Evolutionary conservation across 352 stramenopile genomes (phyloP), one percentile per base, ranked within the genome.

Genomic region (Phytophthora aleatoria): DNA sequence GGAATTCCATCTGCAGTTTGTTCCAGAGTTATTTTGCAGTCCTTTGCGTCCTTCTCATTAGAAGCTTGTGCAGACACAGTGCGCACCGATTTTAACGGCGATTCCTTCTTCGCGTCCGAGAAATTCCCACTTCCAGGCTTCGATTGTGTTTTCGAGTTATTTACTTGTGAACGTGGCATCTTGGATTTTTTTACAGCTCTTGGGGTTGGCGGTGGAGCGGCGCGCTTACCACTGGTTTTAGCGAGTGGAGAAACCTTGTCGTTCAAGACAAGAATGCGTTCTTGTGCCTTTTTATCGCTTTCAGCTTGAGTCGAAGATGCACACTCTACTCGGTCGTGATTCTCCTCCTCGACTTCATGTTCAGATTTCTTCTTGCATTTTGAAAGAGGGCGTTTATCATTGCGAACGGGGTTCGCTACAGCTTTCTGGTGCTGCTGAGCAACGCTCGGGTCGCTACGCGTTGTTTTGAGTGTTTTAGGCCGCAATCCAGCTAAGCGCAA

Each of bases 1-100:
- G 41, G 11, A 15, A 63, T 69, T 27, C 20, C 55, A 11, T 44
- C 39, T 24, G 11, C 44, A 16, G n/a, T 20, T 42, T 38, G 41
- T 41, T 35, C 5, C 3, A 41, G 35, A 16, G 35, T 41, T 5
- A 41, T 41, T 41, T 41, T 41, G 12, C 2, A 5, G 35, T 3
- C 5, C 5, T 41, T 41, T 16, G 35, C 12, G 8, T n/a, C 12
- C 35, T 41, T n/a, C 12, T 16, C 12, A 41, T 36, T 36, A 12
- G 31, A 8, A 36, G 28, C 13, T 50, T 35, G 24, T 28, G 5
- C 15, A 33, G 24, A 20, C 30, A 47, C 28, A 5, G 3, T 20
- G 15, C 12, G 36, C 4, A 43, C 35, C n/a, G 16, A 26, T 15
- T 31, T 16, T 20, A 20, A 20, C 20, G 20, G 20, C 27, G 26